Conservation (phyloP, 1,284 basidiomycete genomes). For the Golubevia pallescens region DNA sequence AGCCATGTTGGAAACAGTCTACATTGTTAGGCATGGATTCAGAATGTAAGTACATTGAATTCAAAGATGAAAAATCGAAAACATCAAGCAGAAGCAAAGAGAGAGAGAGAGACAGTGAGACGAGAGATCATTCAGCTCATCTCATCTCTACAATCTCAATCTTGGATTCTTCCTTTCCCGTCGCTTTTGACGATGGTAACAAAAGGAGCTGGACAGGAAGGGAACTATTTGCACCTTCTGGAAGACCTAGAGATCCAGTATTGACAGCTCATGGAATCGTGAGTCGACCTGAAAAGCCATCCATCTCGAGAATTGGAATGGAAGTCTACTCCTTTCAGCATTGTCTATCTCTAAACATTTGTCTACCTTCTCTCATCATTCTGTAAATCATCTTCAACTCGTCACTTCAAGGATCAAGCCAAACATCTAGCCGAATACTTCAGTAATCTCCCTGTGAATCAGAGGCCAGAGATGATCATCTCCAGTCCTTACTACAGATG, state of each 20-base stretch:
- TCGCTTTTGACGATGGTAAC: conserved; percentile 79
- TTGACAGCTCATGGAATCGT: conserved; percentile 78
- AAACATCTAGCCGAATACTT: conserved; percentile 75
- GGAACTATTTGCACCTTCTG: conserved; percentile 71
- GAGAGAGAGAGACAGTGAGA: neutral
- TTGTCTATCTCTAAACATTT: too few relatives aligned
- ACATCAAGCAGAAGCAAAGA: neutral
- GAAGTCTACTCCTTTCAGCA: too few relatives aligned
- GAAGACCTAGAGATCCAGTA: conserved; percentile 77
- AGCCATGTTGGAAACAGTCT: too few relatives aligned
- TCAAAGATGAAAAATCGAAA: too few relatives aligned
- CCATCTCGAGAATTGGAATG: too few relatives aligned
- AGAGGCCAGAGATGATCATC: conserved; percentile 77
- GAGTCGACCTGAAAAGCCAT: conserved; percentile 17
- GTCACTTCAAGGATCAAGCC: conserved; percentile 72
- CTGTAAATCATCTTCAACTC: conserved; percentile 4
- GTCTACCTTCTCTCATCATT: conserved; percentile 1
- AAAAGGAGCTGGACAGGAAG: conserved; percentile 72
- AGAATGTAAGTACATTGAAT: conserved; percentile 36
- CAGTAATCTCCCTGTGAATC: conserved; percentile 71
- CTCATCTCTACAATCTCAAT: neutral
- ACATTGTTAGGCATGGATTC: conserved; percentile 20
- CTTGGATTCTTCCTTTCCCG: conserved; percentile 8
- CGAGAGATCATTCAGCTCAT: neutral
- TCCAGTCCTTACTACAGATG: conserved; percentile 76